Conservation (phyloP, 805 yeast genomes). For the Teunomyces funiuensis region DNA sequence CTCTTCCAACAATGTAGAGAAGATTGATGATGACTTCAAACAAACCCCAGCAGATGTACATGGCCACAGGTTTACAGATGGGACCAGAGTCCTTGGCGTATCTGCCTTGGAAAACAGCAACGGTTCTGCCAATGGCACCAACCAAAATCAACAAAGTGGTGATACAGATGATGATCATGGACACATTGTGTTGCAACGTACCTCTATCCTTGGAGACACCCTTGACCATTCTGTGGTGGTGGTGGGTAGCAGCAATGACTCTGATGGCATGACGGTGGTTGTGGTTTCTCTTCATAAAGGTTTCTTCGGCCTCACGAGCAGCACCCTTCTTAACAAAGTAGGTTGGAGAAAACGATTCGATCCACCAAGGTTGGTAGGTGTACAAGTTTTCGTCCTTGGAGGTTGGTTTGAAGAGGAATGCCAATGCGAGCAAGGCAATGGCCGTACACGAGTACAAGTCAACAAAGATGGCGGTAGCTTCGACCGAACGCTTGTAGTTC, state of each 20-base stretch:
- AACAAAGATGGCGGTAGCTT: constrained; percentile 31
- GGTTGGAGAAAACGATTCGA: constrained; percentile 56
- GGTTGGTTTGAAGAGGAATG: constrained; percentile 59
- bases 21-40: constrained; percentile 59
- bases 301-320: constrained; percentile 45
- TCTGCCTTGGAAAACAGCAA: constrained; percentile 41
- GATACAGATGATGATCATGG: constrained; percentile 45
- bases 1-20: constrained; percentile 60
- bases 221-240: constrained; percentile 36
- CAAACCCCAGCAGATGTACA: constrained; percentile 70
- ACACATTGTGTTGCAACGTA: constrained; percentile 48
- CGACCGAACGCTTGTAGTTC: constrained; percentile 46
- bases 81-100: constrained; percentile 19
- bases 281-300: constrained; percentile 49
- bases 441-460: constrained; percentile 54
- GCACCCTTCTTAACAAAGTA: constrained; percentile 62
- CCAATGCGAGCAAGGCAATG: constrained; percentile 45
- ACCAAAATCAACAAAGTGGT: constrained; percentile 51
- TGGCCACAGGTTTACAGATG: constrained; percentile 48
- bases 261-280: constrained; percentile 51
- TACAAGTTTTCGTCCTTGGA: constrained; percentile 47
- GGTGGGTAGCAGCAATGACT: constrained; percentile 60
- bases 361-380: constrained; percentile 79
- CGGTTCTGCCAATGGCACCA: constrained; percentile 51
- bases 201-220: constrained; percentile 42